Evolutionary conservation across 768 basidiomycete genomes (phyloP), one percentile per base, ranked within the genome.

Genomic region (Paxillus involutus): DNA sequence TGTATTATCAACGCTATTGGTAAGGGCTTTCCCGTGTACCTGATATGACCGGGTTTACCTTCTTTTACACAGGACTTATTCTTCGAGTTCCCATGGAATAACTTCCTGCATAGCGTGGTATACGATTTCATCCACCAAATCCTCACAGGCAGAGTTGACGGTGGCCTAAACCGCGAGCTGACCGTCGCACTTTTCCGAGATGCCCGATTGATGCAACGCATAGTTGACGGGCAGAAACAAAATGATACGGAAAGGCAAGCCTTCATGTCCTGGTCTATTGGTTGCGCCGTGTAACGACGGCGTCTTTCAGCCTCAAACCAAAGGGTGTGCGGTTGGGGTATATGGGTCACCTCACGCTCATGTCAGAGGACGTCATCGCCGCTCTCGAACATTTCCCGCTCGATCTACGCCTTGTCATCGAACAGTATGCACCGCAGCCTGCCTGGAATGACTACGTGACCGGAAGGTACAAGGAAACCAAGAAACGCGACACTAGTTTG

Each of bases 91-190:
- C 94, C 95, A 0, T 93, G 91, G 88, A 98, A 99, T 72, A 98
- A 98, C 67, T 98, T 98, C 69, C 73, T 98, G 30, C 97, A 99
- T 68, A 94, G 91, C 63, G 88, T 94, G 30, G 93, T 97, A 16
- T 98, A 98, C 66, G 97, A 99, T 68, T 76, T 97, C 53, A 78
- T 98, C 1, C 97, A 98, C 66, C 97, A 98, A 69, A 87, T 98
- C 43, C 79, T 99, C 51, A 95, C 91, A 2, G 95, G 94, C 13
- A 83, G 86, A 24, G 80, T 94, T 19, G 90, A 94, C 14, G 77
- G 77, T n/a, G 87, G 91, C 4, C 78, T 84, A 48, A 97, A 97
- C 63, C 84, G 91, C 52, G 88, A 94, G 59, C 79, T 98, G 32
- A 85, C 87, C 19, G 73, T 95, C 8, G 78, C 89, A 2, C 76